Base-by-base conservation (phyloP, 2,329 filamentous ascomycete species). In the Phoma sp. region DNA sequence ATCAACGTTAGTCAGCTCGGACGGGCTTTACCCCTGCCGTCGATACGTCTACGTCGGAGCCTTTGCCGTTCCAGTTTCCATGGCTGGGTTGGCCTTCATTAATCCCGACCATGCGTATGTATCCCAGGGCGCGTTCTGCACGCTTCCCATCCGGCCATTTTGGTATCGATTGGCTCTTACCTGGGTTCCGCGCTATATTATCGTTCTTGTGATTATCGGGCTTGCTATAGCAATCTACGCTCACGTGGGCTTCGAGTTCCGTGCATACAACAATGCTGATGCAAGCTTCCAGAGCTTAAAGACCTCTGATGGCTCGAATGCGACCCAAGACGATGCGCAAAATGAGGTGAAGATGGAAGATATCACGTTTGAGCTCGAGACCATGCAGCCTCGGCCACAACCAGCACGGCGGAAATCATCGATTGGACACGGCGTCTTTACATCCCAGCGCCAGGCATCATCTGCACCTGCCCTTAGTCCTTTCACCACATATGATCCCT, bases 121-220 rank as follows among this genome's bases (percentile, higher is more conserved):
- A 37, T 84, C 86, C 18, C 81, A 84, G 42, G 87, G 87, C 1
- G 83, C 86, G 17, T 89, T 87, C 63, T 93, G 90, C 71, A 88
- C 87, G 57, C 78, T 93, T 2, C 88, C 89, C 0, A 77, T 84
- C 14, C 79, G 83, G 3, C 87, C 88, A 0, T 81, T 81, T 56
- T 93, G 90, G 90, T 87, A 88, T 58, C 81, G 86, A 36, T 76
- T 88, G 14, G 85, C 83, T 0, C 77, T 93, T 2, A 83, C 84
- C 52, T 93, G 90, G 90, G 81, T 90, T 7, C 90, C 90, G 29
- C 82, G 90, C 42, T 92, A 92, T 59, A 61, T 90, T 29, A 86
- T 92, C 45, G 84, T 89, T 60, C 66, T 82, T 7, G 76, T 82
- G 21, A 88, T 93, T 58, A 74, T 91, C 28, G 71, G 79, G 23